Base-by-base conservation (phyloP, 148 eudicot genomes). In the Cornus suecica region DNA sequence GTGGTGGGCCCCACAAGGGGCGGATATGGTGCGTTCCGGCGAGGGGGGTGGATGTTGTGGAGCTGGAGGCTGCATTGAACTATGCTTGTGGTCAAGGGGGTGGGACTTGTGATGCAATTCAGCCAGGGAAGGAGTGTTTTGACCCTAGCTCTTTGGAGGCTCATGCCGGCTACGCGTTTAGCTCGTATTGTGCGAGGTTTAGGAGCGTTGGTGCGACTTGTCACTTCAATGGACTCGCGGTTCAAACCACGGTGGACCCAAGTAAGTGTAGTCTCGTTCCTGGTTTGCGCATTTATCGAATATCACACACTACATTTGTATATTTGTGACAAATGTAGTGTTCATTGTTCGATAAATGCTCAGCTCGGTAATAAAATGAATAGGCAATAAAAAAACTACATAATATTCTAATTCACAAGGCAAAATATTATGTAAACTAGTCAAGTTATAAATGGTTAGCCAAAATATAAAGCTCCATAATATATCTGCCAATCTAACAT, bases 101-200 rank as follows among this genome's bases (percentile, higher is more conserved):
- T 61, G 87, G 88, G 58, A 82, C 85, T 1, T 93, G 98, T 34
- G 85, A 86, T 11, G 88, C 80, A 60, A 80, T 93, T 73, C 76
- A 72, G 18, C 98, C 87, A 0, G 92, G 89, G 5, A 81, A 73
- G 42, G 79, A 72, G n/a, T 93, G 97, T 11, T 93, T 88, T 58
- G 80, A 87, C 70, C 98, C 98, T 0, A 82, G 85, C n/a, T 85
- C 90, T 3, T 32, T 75, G 18, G 15, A 74, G 18, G 74, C 81
- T 62, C 94, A 91, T 80, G 98, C 98, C 7, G 88, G 82, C 60
- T 93, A 87, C 77, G 97, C 85, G 61, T 93, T 93, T 63, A 93
- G 88, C 71, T 85, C 92, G 29, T 91, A 88, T 78, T 93, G 97
- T 92, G 88, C 97, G 10, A 68, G 72, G 74, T 87, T 77, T 79